Percentiles rank a stretch among this genome's conserved stretches.
phyloP scores from a whole-genome alignment of 2,329 filamentous ascomycete genomes.

The Epichloe bromicola region DNA sequence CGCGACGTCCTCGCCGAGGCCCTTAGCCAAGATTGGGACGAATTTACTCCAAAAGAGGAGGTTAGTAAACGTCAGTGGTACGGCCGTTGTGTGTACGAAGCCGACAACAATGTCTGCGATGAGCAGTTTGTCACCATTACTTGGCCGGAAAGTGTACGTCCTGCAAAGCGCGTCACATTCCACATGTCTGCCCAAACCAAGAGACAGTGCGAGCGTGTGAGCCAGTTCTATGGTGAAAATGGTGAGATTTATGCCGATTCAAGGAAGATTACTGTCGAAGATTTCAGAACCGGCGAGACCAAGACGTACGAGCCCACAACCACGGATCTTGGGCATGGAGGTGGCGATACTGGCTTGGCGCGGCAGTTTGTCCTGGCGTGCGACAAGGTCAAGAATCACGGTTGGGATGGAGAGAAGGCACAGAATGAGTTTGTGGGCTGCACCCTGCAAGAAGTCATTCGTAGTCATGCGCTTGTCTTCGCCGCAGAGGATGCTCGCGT shows the following conservation, averaged over 20 bases:
- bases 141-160: conserved; percentile 60
- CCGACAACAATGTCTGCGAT: conserved; percentile 87
- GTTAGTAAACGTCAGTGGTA: conserved; percentile 57
- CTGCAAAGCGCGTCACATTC: conserved; percentile 74
- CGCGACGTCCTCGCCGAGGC: conserved; percentile 28
- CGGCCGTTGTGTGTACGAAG: conserved; percentile 88
- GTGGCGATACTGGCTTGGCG: conserved; percentile 45
- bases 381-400: conserved; percentile 60
- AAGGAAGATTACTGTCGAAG: conserved; percentile 58
- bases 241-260: conserved; percentile 85
- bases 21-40: conserved; percentile 40
- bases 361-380: conserved; percentile 75
- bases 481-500: conserved; percentile 78
- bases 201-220: conserved; percentile 74
- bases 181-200: conserved; percentile 92
- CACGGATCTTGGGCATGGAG: conserved; percentile 27
- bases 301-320: conserved; percentile 18
- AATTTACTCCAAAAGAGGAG: conserved; percentile 31
- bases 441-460: conserved; percentile 73
- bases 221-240: conserved; percentile 70
- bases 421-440: conserved; percentile 70
- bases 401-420: conserved; percentile 52
- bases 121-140: conserved; percentile 80
- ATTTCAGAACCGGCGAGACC: conserved; percentile 29
- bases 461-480: conserved; percentile 87